A percentile compares a stretch with the other conserved stretches of the same genome.
These are phyloP conservation scores for Neonectria hederae DNA, from an alignment of 2,329 filamentous ascomycete species.

Conservation along the genomic window DNA sequence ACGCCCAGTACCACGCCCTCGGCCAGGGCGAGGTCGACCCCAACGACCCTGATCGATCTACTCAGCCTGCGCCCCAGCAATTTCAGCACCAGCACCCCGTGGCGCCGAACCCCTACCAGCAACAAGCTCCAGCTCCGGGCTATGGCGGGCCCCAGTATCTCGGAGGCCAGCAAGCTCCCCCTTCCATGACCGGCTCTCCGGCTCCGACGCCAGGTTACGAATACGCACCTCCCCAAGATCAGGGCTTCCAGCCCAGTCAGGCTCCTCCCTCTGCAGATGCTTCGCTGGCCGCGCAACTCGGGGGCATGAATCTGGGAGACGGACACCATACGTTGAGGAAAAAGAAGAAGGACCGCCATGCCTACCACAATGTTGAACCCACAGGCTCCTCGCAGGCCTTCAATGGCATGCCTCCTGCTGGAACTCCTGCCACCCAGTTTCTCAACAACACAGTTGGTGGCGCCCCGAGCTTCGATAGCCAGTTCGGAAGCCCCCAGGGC, in stretches of 20 bases:
- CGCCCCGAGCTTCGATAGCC: constrained; percentile 50
- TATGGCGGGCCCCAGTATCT: constrained; percentile 56
- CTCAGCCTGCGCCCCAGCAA: constrained; percentile 62
- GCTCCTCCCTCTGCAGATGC: constrained; percentile 54
- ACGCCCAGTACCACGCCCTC: constrained; percentile 64
- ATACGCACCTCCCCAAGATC: constrained; percentile 40
- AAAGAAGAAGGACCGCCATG: constrained; percentile 96
- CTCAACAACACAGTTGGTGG: constrained; percentile 46
- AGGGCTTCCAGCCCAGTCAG: constrained; percentile 38
- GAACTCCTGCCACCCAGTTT: constrained; percentile 57
- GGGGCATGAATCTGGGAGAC: constrained; percentile 73
- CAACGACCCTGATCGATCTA: constrained; percentile 61
- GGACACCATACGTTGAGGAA: constrained; percentile 64
- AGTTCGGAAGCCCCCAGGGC: constrained; percentile 57
- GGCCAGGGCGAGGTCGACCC: constrained; percentile 67
- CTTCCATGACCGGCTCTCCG: constrained; percentile 37
- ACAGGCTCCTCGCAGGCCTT: constrained; percentile 74
- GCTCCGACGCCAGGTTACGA: constrained; percentile 42
- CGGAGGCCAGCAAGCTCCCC: constrained; percentile 46
- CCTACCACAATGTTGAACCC: constrained; percentile 86
- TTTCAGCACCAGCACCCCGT: constrained; percentile 61
- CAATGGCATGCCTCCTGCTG: constrained; percentile 71
- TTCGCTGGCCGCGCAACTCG: constrained; percentile 77
- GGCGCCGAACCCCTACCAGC: constrained; percentile 64
- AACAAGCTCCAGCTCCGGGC: constrained; percentile 43